Evolutionary conservation across 768 basidiomycete species (phyloP).

Genomic region (Antrodiella citrinella): DNA sequence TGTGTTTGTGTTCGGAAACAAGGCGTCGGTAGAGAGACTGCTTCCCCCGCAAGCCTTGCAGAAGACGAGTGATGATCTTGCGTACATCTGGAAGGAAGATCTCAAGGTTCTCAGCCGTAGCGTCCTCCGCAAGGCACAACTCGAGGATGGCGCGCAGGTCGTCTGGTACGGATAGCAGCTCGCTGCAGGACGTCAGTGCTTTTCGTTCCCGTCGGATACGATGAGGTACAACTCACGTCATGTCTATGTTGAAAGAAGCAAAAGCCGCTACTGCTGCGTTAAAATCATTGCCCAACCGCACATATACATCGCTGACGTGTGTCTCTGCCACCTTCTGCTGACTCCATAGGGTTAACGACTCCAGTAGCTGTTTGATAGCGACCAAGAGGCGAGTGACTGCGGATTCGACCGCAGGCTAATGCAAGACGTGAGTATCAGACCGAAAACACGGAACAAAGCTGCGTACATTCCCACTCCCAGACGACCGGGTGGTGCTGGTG

Average conservation of each 20-base stretch:
- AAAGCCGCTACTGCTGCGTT: slow-evolving; percentile 91
- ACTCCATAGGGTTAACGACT: slow-evolving; percentile 84
- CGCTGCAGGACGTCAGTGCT: slow-evolving; percentile 59
- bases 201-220: neutral
- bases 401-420: slow-evolving; percentile 76
- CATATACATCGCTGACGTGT: slow-evolving; percentile 94
- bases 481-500: slow-evolving; percentile 37
- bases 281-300: slow-evolving; percentile 94
- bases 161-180: slow-evolving; percentile 80
- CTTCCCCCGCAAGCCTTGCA: slow-evolving; percentile 89
- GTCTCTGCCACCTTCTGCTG: slow-evolving; percentile 58
- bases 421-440: slow-evolving; percentile 13
- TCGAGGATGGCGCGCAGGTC: slow-evolving; percentile 87
- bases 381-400: slow-evolving; percentile 90
- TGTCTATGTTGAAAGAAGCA: slow-evolving; percentile 74
- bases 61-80: slow-evolving; percentile 83
- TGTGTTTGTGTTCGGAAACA: slow-evolving; percentile 52
- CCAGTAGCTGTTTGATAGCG: slow-evolving; percentile 91
- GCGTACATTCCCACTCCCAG: slow-evolving; percentile 28
- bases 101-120: slow-evolving; percentile 76
- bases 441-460: slow-evolving; percentile 16
- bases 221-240: slow-evolving; percentile 60
- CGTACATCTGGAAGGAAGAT: slow-evolving; percentile 87
- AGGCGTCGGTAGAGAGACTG: slow-evolving; percentile 82
- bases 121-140: slow-evolving; percentile 85